Evolutionary conservation across 495 filamentous ascomycete species (phyloP).

Genomic region (Xylaria longipes): DNA sequence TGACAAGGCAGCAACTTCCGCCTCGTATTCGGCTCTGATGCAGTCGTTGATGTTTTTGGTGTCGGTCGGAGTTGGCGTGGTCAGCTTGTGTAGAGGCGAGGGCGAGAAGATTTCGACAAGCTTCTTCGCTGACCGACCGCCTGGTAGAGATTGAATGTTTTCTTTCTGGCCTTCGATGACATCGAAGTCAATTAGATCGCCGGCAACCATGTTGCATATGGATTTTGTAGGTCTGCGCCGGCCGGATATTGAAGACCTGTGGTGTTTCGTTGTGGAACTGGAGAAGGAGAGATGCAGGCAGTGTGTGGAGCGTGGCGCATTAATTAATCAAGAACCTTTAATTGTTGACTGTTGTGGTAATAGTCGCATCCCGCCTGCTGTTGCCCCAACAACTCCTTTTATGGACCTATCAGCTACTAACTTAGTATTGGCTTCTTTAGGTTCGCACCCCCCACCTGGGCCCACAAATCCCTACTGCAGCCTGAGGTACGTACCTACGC

Average conservation of each 20-base stretch:
- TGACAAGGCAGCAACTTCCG: conserved; percentile 74
- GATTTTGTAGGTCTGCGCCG: conserved; percentile 25
- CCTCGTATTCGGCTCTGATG: conserved; percentile 83
- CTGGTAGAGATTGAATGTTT: conserved; percentile 92
- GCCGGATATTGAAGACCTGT: conserved; percentile 23
- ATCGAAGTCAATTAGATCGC: conserved; percentile 81
- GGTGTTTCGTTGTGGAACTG: conserved; percentile 7
- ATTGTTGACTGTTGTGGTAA: conserved; percentile 43
- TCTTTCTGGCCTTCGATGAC: conserved; percentile 97
- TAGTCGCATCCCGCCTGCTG: conserved; percentile 16
- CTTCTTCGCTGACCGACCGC: conserved; percentile 87
- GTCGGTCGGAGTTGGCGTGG: conserved; percentile 67
- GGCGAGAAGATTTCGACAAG: conserved; percentile 85
- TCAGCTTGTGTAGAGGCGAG: conserved; percentile 59
- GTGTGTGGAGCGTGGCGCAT: conserved; percentile 26
- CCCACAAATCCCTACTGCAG: no score
- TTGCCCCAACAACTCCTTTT: conserved; percentile 37
- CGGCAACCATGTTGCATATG: conserved; percentile 51
- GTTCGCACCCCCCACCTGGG: background rate
- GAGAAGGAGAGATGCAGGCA: background rate
- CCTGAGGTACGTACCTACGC: no score
- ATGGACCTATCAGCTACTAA: conserved; percentile 19
- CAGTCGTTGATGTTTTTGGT: conserved; percentile 78
- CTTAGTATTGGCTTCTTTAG: background rate
- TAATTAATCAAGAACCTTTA: conserved; percentile 18